Conservation (phyloP, 75 land plant genomes). For the Picea glauca region DNA sequence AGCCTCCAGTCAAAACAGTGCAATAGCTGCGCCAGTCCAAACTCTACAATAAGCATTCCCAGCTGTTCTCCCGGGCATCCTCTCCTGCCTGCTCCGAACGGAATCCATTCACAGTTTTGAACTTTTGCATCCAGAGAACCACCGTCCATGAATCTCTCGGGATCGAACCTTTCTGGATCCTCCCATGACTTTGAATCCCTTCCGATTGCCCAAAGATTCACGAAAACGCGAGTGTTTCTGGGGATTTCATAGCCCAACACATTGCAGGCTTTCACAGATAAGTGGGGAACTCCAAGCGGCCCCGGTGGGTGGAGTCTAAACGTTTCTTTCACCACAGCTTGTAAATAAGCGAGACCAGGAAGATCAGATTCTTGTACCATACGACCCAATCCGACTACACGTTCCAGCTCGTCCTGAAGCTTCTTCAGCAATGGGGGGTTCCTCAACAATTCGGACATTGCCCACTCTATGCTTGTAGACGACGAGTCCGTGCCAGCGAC, state of each 20-base stretch:
- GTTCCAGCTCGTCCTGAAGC: neutral
- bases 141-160: neutral
- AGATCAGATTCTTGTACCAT: conserved; percentile 13
- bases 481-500: neutral
- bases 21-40: conserved; percentile 9
- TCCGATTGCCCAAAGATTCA: neutral
- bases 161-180: neutral
- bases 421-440: neutral
- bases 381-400: neutral
- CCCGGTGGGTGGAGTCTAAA: conserved; percentile 10
- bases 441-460: neutral
- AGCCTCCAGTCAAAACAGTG: conserved; percentile 19
- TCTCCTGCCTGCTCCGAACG: conserved; percentile 24
- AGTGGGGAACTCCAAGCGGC: conserved; percentile 3
- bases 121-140: neutral
- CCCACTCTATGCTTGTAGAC: neutral
- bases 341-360: conserved; percentile 7
- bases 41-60: conserved; percentile 1
- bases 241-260: conserved; percentile 6
- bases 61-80: conserved; percentile 19
- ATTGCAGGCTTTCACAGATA: neutral
- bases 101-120: conserved; percentile 13
- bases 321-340: conserved; percentile 16
- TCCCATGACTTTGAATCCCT: neutral
- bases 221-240: neutral